Percentiles rank a stretch among this genome's conserved stretches.
These are phyloP conservation scores for Tylopilus sp. DNA, from an alignment of 1,284 basidiomycete genomes.

Conservation along the genomic window DNA sequence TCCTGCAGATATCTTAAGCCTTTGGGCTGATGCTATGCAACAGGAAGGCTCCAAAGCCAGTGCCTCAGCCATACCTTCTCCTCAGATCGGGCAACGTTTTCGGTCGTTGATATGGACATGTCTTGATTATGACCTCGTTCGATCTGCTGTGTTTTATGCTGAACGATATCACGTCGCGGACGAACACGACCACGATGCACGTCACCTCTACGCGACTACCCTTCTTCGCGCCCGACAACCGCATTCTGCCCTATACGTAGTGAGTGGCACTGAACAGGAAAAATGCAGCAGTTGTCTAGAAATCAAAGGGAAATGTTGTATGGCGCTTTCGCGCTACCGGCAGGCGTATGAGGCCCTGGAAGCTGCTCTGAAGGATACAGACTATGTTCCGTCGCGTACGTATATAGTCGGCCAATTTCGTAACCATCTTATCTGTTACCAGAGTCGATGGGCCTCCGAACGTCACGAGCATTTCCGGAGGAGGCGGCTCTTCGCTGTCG, in stretches of 20 bases:
- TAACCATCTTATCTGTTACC: conserved; percentile 17
- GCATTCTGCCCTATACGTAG: conserved; percentile 73
- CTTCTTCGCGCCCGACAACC: conserved; percentile 71
- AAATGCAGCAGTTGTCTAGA: conserved; percentile 75
- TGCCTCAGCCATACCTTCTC: conserved; percentile 42
- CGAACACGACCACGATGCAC: conserved; percentile 70
- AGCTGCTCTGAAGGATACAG: conserved; percentile 48
- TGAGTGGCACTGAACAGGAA: conserved; percentile 53
- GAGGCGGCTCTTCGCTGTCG: conserved; percentile 66
- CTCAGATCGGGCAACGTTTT: conserved; percentile 61
- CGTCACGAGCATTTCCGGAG: conserved; percentile 55
- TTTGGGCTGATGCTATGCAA: conserved; percentile 42
- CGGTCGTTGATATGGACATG: conserved; percentile 69
- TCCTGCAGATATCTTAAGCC: conserved; percentile 22
- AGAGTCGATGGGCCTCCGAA: conserved; percentile 52
- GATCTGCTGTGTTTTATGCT: conserved; percentile 78
- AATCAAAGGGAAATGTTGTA: conserved; percentile 76
- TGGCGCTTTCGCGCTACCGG: conserved; percentile 64
- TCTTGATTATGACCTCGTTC: conserved; percentile 71
- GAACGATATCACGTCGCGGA: conserved; percentile 72
- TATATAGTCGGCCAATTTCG: conserved; percentile 18
- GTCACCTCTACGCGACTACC: conserved; percentile 79
- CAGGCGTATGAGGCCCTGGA: conserved; percentile 71
- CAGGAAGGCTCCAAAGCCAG: conserved; percentile 38
- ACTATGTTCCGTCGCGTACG: conserved; percentile 55